Conservation (phyloP, 2,329 filamentous ascomycete genomes). For the Alternaria brassicae region DNA sequence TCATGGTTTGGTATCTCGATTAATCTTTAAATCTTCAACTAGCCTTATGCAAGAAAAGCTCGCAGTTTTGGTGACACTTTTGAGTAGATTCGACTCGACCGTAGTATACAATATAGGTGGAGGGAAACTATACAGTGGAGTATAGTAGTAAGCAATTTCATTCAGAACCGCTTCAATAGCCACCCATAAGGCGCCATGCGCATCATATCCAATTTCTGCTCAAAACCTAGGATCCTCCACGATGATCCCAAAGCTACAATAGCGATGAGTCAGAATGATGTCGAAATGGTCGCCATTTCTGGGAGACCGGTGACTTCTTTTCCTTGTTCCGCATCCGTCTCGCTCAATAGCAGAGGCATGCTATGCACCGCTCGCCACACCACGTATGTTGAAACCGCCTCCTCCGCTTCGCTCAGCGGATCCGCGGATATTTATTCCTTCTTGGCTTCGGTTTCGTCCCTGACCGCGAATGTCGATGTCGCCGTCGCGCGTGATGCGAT, state of each 20-base stretch:
- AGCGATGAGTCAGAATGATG: background rate
- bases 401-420: slow-evolving; percentile 26
- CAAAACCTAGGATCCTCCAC: background rate
- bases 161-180: background rate
- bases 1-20: background rate
- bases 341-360: background rate
- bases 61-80: background rate
- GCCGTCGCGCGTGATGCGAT: slow-evolving; percentile 33
- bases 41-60: background rate
- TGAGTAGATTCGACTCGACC: background rate
- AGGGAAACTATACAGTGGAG: background rate
- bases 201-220: background rate
- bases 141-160: slow-evolving; percentile 8
- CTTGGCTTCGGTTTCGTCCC: slow-evolving; percentile 24
- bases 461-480: slow-evolving; percentile 31
- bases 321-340: background rate
- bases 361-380: slow-evolving; percentile 44
- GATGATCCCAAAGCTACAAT: slow-evolving; percentile 3
- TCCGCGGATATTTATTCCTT: slow-evolving; percentile 46
- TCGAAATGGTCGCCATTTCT: background rate
- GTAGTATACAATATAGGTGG: background rate
- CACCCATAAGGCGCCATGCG: background rate
- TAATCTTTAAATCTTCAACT: background rate
- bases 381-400: slow-evolving; percentile 42
- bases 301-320: background rate